These are phyloP conservation scores for Penicillium samsonianum DNA, from an alignment of 495 filamentous ascomycete genomes.

Conservation along the genomic window DNA sequence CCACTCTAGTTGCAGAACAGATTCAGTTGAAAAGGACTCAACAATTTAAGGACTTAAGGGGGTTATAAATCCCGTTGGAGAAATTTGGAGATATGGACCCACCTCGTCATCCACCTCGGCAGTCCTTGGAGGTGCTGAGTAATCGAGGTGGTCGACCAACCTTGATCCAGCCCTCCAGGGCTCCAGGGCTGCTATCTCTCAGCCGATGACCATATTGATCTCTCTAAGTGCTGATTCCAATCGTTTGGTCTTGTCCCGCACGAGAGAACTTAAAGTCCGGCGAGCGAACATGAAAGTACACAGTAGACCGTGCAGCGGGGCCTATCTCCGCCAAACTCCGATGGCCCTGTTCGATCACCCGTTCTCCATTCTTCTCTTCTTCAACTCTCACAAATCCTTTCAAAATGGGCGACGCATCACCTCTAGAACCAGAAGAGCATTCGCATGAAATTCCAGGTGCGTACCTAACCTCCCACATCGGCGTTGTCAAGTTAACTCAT, in stretches of 20 bases:
- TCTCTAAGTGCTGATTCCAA: neutral
- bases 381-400: neutral
- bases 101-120: too few relatives aligned
- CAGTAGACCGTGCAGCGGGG: neutral
- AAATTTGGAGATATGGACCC: conserved; percentile 11
- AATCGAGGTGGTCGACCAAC: neutral
- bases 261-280: neutral
- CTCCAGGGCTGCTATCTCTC: neutral
- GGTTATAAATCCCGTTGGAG: conserved; percentile 8
- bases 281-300: neutral
- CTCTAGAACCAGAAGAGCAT: neutral
- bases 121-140: neutral
- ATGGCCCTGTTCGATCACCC: neutral
- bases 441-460: conserved; percentile 11
- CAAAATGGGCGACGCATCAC: conserved; percentile 6
- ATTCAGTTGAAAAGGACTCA: neutral
- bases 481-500: conserved; percentile 1
- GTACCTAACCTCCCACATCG: neutral
- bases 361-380: neutral
- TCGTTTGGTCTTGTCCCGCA: neutral
- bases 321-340: conserved; percentile 27
- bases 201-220: neutral
- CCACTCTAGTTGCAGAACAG: neutral
- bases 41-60: neutral
- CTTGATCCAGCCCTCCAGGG: too few relatives aligned